Evolutionary conservation across 805 yeast species (phyloP).

Genomic region (Priceomyces medius): DNA sequence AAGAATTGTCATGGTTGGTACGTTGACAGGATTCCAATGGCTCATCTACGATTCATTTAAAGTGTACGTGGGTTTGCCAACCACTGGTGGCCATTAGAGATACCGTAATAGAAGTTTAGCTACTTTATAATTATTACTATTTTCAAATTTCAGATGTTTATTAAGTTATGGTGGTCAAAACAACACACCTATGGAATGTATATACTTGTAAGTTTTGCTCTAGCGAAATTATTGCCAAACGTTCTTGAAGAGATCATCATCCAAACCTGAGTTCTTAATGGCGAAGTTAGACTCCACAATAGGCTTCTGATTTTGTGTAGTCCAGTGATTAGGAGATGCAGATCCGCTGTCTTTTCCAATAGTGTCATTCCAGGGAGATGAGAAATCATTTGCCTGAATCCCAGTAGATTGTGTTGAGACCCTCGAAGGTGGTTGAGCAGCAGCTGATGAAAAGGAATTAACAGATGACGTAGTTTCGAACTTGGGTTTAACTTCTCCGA

Average conservation of each 20-base stretch:
- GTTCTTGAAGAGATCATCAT: conserved; percentile 67
- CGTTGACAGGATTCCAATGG: conserved; percentile 97
- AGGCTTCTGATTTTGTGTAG: conserved; percentile 6
- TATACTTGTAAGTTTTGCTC: neutral
- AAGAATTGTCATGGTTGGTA: conserved; percentile 96
- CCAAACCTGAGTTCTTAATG: conserved; percentile 28
- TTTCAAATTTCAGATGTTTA: too few species aligned
- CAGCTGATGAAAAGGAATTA: neutral
- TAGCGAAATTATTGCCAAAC: conserved; percentile 49
- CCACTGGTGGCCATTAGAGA: conserved; percentile 63
- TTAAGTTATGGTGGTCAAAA: too few species aligned
- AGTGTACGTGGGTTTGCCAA: conserved; percentile 91
- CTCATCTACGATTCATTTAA: conserved; percentile 93
- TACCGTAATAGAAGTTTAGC: too few species aligned
- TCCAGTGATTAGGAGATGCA: neutral
- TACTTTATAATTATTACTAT: too few species aligned
- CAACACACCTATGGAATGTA: neutral
- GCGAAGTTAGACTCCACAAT: conserved; percentile 3
- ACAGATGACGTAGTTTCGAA: neutral
- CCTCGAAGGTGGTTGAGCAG: conserved; percentile 3
- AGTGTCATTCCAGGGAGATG: neutral
- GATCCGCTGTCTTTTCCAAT: neutral
- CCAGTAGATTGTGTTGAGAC: conserved; percentile 3
- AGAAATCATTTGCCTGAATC: neutral
- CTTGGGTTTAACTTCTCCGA: conserved; percentile 7